phyloP scores from a whole-genome alignment of 2,329 filamentous ascomycete species.

The Exophiala oligosperma region DNA sequence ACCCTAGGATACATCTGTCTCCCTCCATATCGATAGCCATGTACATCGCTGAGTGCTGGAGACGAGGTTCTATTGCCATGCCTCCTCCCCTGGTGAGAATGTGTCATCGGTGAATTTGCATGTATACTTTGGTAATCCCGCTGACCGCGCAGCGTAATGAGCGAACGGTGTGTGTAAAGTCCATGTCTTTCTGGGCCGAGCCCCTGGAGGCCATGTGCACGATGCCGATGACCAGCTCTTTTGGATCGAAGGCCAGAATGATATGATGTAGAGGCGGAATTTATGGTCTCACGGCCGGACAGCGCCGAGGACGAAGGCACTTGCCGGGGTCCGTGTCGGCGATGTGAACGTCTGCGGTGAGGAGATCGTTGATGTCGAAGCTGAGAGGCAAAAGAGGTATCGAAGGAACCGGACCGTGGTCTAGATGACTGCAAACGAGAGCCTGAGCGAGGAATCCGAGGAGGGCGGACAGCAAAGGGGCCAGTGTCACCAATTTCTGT shows the following conservation, averaged over 20 bases:
- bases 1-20: conserved; percentile 17
- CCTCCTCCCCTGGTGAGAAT: conserved; percentile 3
- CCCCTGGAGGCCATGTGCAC: conserved; percentile 7
- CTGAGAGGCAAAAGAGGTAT: conserved; percentile 21
- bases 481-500: conserved; percentile 68
- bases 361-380: conserved; percentile 16
- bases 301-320: conserved; percentile 21
- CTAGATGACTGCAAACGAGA: conserved; percentile 24
- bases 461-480: conserved; percentile 56
- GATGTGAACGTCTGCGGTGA: conserved; percentile 9
- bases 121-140: conserved; percentile 21
- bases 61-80: conserved; percentile 18
- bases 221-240: conserved; percentile 16
- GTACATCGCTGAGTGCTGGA: conserved; percentile 24
- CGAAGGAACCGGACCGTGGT: conserved; percentile 24
- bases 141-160: conserved; percentile 27
- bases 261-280: conserved; percentile 18
- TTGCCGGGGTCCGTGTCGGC: conserved; percentile 19
- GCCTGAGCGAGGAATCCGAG: conserved; percentile 37
- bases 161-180: conserved; percentile 27
- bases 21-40: conserved; percentile 10
- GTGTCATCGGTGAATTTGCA: conserved; percentile 22
- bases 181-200: conserved; percentile 6
- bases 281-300: conserved; percentile 23
- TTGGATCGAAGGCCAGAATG: conserved; percentile 18